A percentile compares a stretch with the other conserved stretches of the same genome.
Conservation (phyloP, 352 stramenopile species). For the Phytophthora chlamydospora region DNA sequence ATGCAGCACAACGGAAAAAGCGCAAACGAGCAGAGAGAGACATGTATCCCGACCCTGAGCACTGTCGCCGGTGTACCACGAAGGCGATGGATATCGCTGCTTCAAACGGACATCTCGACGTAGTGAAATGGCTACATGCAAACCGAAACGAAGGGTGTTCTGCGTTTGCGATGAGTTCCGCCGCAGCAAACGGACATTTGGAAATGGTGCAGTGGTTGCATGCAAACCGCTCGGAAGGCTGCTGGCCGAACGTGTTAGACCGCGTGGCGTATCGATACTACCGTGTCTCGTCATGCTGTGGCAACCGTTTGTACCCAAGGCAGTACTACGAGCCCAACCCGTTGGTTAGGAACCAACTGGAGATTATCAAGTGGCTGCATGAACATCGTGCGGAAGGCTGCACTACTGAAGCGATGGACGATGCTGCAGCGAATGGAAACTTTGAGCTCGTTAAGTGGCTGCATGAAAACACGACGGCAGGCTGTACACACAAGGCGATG, state of each 20-base stretch:
- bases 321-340: too few relatives aligned
- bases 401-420: not conserved
- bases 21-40: not conserved
- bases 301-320: too few relatives aligned
- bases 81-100: not conserved
- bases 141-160: not conserved
- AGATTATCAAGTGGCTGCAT: conserved; percentile 2
- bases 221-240: not conserved
- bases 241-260: not conserved
- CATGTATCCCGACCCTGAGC: not conserved
- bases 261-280: too few relatives aligned
- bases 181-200: not conserved
- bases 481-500: not conserved
- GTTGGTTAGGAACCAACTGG: not conserved
- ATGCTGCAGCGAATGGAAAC: not conserved
- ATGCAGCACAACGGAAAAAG: not conserved
- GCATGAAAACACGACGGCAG: not conserved
- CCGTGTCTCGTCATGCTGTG: too few relatives aligned
- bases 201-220: conserved; percentile 2
- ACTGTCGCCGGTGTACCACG: not conserved
- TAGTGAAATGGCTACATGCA: not conserved
- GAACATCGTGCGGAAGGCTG: not conserved
- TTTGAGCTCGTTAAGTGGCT: not conserved
- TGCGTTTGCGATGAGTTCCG: not conserved
- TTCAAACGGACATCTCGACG: not conserved